Base-by-base conservation (phyloP, 495 filamentous ascomycete species). In the Venustampulla echinocandica region DNA sequence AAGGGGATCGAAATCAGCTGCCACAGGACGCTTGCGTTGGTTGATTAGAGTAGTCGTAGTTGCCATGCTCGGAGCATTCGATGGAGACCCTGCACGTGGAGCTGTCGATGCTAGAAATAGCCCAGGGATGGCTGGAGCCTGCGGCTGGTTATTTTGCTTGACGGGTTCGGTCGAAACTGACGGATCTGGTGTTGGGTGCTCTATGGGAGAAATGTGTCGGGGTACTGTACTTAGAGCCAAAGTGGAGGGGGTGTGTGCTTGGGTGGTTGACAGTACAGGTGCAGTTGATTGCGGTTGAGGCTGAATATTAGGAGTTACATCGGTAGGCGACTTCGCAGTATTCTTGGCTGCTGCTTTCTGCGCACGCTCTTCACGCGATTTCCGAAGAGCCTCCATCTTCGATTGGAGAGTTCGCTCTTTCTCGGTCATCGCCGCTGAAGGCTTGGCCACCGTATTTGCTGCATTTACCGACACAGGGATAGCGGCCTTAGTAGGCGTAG, bases 21-120 rank as follows among this genome's bases (percentile, higher is more conserved):
- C 88, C 34, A 85, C 83, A n/a, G 85, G 87, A 17, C 90, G 81
- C 62, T 95, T 95, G 15, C 82, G 76, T 42, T 69, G 64, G 42
- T 23, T 52, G 6, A 6, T 35, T 24, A 34, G 24, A 20, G 50
- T 20, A 15, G 38, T 22, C 10, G 10, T 28, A 14, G 19, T 21
- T 13, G 28, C 18, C 10, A 37, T 25, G 19, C 4, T 24, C 30
- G 13, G 34, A 23, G 28, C 13, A 27, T 23, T 46, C 35, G 27
- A 2, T 19, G 14, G 6, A 11, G 34, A 33, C n/a, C 35, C 27
- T 9, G 53, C 21, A 17, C 14, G 43, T 14, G 34, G n/a, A 11
- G 38, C 40, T 20, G 25, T 44, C 10, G 51, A 51, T n/a, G 47
- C 50, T 2, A 56, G 44, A 20, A 60, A 60, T 10, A 60, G 42